Conservation (phyloP, 169 alveolate species). For the Amoebophrya sp. region DNA sequence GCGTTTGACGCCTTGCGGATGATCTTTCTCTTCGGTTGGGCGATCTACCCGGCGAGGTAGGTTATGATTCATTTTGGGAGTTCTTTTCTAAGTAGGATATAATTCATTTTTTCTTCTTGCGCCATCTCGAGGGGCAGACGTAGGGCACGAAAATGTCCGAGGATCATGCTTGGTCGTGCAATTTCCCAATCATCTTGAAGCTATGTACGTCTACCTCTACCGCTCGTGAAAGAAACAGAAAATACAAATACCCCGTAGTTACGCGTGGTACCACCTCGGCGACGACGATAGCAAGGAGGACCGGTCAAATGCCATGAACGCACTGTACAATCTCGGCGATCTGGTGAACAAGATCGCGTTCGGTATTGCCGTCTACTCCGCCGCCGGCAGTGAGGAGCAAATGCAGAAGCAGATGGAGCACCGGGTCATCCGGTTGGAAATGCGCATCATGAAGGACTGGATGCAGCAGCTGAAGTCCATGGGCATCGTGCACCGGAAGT, state of each 20-base stretch:
- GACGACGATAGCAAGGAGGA: not conserved
- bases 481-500: not conserved
- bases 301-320: not conserved
- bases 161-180: too few relatives aligned
- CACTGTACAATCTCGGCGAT: not conserved
- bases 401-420: not conserved
- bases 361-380: not conserved
- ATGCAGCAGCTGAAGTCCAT: not conserved
- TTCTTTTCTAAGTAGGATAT: not conserved
- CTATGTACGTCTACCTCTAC: too few relatives aligned
- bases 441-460: not conserved
- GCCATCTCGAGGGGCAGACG: too few relatives aligned
- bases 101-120: not conserved
- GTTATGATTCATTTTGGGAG: not conserved
- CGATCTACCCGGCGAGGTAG: not conserved
- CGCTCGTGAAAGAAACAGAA: too few relatives aligned
- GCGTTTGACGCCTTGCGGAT: not conserved
- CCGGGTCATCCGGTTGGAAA: not conserved
- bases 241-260: too few relatives aligned
- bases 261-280: not conserved
- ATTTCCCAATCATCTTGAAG: too few relatives aligned
- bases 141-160: too few relatives aligned
- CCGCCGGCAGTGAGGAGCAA: not conserved
- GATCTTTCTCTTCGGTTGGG: not conserved
- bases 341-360: not conserved